Evolutionary conservation across 2,329 filamentous ascomycete species (phyloP).

Genomic region (Neofusicoccum laricinum): DNA sequence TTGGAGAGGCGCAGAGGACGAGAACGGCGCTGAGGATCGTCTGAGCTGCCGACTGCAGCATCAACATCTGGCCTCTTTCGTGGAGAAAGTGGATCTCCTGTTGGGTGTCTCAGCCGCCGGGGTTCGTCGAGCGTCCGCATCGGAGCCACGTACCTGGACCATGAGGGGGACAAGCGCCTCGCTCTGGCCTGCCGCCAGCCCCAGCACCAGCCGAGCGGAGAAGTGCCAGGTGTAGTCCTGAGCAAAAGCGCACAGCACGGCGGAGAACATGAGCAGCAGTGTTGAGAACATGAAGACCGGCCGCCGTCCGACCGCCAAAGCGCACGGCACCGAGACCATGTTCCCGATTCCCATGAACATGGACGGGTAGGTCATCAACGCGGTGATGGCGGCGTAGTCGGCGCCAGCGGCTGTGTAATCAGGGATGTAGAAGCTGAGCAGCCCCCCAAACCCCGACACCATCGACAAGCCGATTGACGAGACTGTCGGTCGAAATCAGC

Average conservation of each 20-base stretch:
- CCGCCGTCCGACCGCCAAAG: conserved; percentile 24
- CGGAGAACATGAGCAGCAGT: conserved; percentile 19
- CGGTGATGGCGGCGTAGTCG: conserved; percentile 39
- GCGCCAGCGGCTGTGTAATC: conserved; percentile 37
- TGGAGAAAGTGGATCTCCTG: conserved; percentile 42
- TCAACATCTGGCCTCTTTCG: conserved; percentile 41
- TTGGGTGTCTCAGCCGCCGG: conserved; percentile 28
- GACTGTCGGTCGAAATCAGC: conserved; percentile 26
- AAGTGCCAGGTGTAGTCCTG: conserved; percentile 33
- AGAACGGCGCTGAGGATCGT: conserved; percentile 38
- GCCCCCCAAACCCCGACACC: conserved; percentile 42
- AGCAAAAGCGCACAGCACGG: conserved; percentile 18
- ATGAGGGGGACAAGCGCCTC: conserved; percentile 45
- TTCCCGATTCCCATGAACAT: conserved; percentile 28
- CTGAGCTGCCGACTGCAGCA: conserved; percentile 43
- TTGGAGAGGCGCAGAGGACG: conserved; percentile 41
- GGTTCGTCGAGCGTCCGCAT: background rate
- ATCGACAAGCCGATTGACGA: conserved; percentile 39
- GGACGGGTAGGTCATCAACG: conserved; percentile 27
- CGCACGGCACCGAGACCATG: conserved; percentile 23
- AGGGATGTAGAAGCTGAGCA: conserved; percentile 43
- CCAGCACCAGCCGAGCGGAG: conserved; percentile 37
- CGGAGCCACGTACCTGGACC: conserved; percentile 22
- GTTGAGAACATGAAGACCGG: conserved; percentile 22
- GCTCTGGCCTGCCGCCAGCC: conserved; percentile 42